Evolutionary conservation across 2,329 filamentous ascomycete genomes (phyloP), one percentile per base, ranked within the genome.

Genomic region (Macrophomina pseudophaseolina): DNA sequence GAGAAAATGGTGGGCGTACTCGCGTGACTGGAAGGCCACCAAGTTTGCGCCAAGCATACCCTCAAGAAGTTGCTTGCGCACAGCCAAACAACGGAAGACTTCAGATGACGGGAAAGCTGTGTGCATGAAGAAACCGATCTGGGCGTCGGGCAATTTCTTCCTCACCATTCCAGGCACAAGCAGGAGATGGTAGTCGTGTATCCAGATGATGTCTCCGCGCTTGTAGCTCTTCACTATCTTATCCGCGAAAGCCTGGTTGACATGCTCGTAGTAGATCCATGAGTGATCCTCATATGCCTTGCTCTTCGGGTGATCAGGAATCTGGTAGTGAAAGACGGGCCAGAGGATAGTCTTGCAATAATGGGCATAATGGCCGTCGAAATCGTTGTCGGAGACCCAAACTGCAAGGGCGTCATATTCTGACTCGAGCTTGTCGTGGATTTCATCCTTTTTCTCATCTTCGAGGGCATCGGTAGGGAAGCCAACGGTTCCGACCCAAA

Each of bases 261-360:
- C 86, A 64, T 92, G 92, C 75, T 93, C 91, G 74, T 98, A 98
- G 82, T 92, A 97, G 71, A 93, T 87, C 93, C 94, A 98, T 0
- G 94, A 97, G 79, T 98, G 94, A 72, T 98, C 94, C 78, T 97
- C 91, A 77, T 97, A 98, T 0, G 94, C 94, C 69, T 98, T 98
- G 87, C 93, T 97, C 84, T 97, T 97, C 32, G 94, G 94, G 75
- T 97, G 96, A 76, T 98, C 95, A 0, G 94, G 95, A 68, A 98
- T 97, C 79, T 97, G 94, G 78, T 98, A 98, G 80, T 98, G 94
- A 79, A 98, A 97, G 68, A 97, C 94, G 1, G 94, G 94, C 94
- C 94, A 98, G 6, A 98, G 84, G 65, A 98, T 97, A 75, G 94
- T 93, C 82, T 98, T 98, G 88, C 94, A 97, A 77, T 95, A 98